Evolutionary conservation across 768 basidiomycete genomes (phyloP).

Genomic region (Boletellus ananas): DNA sequence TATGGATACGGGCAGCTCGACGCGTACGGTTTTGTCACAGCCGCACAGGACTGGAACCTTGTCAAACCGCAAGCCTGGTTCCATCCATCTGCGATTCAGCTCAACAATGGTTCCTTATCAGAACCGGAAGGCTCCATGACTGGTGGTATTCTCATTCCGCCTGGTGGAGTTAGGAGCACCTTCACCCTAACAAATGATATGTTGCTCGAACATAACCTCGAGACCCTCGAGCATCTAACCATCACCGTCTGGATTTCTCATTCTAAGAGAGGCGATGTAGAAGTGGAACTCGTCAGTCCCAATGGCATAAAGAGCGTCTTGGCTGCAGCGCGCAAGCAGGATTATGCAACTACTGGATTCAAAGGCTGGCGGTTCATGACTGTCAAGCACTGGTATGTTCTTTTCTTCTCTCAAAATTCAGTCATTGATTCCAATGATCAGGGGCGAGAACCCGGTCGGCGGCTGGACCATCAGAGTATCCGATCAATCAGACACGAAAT

Average conservation of each 20-base stretch:
- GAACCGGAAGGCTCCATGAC: constrained; percentile 43
- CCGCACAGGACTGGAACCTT: constrained; percentile 75
- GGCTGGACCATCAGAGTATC: constrained; percentile 86
- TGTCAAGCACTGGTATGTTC: constrained; percentile 87
- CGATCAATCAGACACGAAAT: constrained; percentile 62
- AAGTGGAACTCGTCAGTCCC: constrained; percentile 85
- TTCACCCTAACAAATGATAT: constrained; percentile 65
- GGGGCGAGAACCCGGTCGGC: constrained; percentile 91
- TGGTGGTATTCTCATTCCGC: constrained; percentile 63
- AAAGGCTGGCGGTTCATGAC: constrained; percentile 99
- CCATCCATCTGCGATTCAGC: constrained; percentile 65
- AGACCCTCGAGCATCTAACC: constrained; percentile 87
- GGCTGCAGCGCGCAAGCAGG: constrained; percentile 64
- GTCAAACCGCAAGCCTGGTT: constrained; percentile 97
- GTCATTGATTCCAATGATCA: constrained; percentile 31
- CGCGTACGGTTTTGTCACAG: constrained; percentile 75
- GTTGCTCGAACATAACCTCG: constrained; percentile 74
- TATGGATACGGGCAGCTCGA: constrained; percentile 93
- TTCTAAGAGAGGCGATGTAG: constrained; percentile 81
- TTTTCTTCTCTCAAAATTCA: background rate
- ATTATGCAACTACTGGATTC: constrained; percentile 65
- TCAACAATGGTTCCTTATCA: constrained; percentile 55
- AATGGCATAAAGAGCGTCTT: constrained; percentile 82
- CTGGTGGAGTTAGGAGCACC: constrained; percentile 60
- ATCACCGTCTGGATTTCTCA: constrained; percentile 94